These are phyloP conservation scores for Dryadomyces quercus-mongolicae DNA, from an alignment of 2,329 filamentous ascomycete species.

Conservation along the genomic window DNA sequence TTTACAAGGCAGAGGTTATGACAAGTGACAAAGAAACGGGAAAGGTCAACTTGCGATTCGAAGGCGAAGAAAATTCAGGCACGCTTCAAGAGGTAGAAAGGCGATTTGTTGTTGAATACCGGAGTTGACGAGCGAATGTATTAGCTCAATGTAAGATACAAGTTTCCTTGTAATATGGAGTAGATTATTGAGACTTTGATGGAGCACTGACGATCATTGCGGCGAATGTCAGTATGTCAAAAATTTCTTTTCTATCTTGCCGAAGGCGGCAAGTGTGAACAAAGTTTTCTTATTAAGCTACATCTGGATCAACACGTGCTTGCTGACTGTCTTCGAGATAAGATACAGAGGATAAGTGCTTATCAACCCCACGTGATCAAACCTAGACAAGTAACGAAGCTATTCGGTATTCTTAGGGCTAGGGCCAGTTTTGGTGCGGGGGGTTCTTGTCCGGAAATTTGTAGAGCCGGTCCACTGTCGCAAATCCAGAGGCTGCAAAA, in stretches of 20 bases:
- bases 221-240: no score
- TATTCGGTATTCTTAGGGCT: slow-evolving; percentile 2
- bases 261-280: no score
- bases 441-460: not conserved
- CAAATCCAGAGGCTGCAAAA: not conserved
- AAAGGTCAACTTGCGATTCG: slow-evolving; percentile 59
- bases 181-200: no score
- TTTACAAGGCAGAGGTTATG: slow-evolving; percentile 75
- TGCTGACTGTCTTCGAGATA: not conserved
- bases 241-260: no score
- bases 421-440: not conserved
- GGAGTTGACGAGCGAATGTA: slow-evolving; percentile 16
- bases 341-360: no score
- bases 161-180: no score
- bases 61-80: slow-evolving; percentile 63
- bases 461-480: not conserved
- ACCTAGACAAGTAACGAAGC: no score
- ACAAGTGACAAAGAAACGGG: slow-evolving; percentile 42
- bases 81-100: slow-evolving; percentile 66
- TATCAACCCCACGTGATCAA: no score
- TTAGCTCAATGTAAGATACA: no score
- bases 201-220: no score
- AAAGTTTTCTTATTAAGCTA: no score
- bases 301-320: not conserved
- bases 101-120: slow-evolving; percentile 65